Base-by-base conservation (phyloP, 2,329 filamentous ascomycete species). In the Boeremia exigua region DNA sequence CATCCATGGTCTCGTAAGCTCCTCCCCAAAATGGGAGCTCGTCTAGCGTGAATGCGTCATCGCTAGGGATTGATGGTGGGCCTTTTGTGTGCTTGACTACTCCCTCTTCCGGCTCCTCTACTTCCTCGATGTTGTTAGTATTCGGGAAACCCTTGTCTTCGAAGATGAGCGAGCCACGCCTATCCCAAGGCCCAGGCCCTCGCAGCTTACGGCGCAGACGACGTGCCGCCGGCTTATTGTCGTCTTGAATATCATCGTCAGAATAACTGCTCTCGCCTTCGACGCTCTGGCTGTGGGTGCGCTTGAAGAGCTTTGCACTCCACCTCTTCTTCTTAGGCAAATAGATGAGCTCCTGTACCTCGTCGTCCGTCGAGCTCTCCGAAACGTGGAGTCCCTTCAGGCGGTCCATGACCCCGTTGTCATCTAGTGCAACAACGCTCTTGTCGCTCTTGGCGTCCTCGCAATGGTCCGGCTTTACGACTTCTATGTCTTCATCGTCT, bases 201-300 rank as follows among this genome's bases (percentile, higher is more conserved):
- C 75, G 67, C 14, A 78, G 71, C 15, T 78, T 72, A 48, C 79
- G 72, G 54, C 79, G 72, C 33, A 81, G 70, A 42, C 79, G 74
- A 28, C 79, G 75, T 48, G 75, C 72, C 27, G 63, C 73, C 7
- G 66, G 64, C 34, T 74, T 71, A 36, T 75, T 62, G 48, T 79
- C 77, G 50, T 77, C 75, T 25, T 77, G 66, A 14, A 71, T 73
- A 19, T 79, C 78, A 36, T 72, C 66, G 50, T 79, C 77, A 19
- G 76, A 76, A 44, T 74, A 72, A 58, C 76, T 78, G 48, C 74
- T 74, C 46, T 80, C 77, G 47, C 76, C 77, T 61, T 77, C 77
- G 27, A 79, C 68, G 50, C 75, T 80, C 65, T 79, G 74, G 58
- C 76, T 79, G 65, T 80, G 75, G 40, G 69, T 78, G 39, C 80